Conservation (phyloP, 768 basidiomycete genomes). For the Russula emetica region DNA sequence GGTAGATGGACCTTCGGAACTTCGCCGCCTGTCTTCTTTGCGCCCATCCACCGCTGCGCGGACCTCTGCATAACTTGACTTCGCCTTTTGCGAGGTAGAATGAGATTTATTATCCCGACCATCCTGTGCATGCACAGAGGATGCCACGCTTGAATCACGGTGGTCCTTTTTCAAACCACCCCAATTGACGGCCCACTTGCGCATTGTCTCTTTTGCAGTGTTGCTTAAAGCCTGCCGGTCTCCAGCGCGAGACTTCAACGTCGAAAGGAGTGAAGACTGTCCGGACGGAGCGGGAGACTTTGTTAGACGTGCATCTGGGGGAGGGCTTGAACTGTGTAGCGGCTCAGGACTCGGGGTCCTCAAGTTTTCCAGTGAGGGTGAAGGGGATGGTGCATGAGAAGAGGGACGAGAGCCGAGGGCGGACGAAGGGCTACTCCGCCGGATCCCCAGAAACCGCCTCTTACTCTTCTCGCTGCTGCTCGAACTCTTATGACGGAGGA, state of each 20-base stretch:
- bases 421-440: conserved; percentile 14
- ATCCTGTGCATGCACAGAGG: conserved; percentile 27
- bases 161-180: conserved; percentile 58
- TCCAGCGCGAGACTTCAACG: conserved; percentile 66
- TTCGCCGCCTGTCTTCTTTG: conserved; percentile 37
- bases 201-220: conserved; percentile 83
- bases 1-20: conserved; percentile 29
- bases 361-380: conserved; percentile 16
- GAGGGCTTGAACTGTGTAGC: not conserved
- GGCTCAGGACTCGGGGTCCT: conserved; percentile 13
- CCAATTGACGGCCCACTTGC: conserved; percentile 90
- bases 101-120: conserved; percentile 6
- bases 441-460: conserved; percentile 21
- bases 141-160: conserved; percentile 16
- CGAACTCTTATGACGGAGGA: conserved; percentile 17
- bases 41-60: conserved; percentile 72
- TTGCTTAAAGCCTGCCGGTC: conserved; percentile 86
- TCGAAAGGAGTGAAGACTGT: conserved; percentile 51
- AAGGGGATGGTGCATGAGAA: conserved; percentile 21
- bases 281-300: conserved; percentile 8
- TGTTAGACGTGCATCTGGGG: not conserved
- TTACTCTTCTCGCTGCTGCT: conserved; percentile 23
- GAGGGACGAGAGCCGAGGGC: conserved; percentile 13
- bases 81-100: conserved; percentile 26
- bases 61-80: conserved; percentile 68